These are phyloP conservation scores for Oryza punctata DNA, from an alignment of 176 grass and related monocot species.

Conservation along the genomic window DNA sequence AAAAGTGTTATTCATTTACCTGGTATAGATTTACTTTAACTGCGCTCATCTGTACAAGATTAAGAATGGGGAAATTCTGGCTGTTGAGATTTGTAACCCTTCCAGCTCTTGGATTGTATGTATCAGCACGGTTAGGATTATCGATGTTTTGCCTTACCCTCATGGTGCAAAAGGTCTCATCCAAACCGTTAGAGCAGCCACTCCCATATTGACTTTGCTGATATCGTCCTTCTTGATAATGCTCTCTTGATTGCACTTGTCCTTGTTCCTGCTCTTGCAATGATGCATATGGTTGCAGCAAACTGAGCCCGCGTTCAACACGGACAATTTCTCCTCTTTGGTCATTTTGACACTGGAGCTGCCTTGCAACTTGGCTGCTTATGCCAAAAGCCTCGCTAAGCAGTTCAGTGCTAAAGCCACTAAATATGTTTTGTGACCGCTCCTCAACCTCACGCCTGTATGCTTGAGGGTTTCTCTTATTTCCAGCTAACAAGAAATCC, in stretches of 20 bases:
- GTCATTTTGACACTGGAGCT: constrained; percentile 34
- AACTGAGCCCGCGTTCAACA: not conserved
- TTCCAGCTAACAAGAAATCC: constrained; percentile 52
- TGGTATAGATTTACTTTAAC: constrained; percentile 42
- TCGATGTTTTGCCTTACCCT: constrained; percentile 43
- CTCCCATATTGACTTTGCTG: constrained; percentile 1
- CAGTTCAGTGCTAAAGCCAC: not conserved
- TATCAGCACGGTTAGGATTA: constrained; percentile 32
- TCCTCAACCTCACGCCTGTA: not conserved
- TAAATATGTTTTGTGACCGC: constrained; percentile 7
- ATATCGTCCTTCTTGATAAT: not conserved
- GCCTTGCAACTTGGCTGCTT: constrained; percentile 21
- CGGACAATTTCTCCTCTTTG: constrained; percentile 24
- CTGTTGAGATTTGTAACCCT: constrained; percentile 44
- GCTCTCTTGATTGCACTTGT: constrained; percentile 25
- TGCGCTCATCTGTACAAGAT: constrained; percentile 50
- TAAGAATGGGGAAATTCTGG: constrained; percentile 48
- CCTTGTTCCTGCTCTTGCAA: constrained; percentile 32
- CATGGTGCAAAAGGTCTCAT: constrained; percentile 48
- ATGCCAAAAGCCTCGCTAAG: constrained; percentile 10
- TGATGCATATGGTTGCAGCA: constrained; percentile 24
- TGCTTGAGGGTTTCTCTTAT: constrained; percentile 20
- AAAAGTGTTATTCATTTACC: constrained; percentile 5
- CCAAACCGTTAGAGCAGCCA: constrained; percentile 31
- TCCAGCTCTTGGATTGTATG: constrained; percentile 42